Evolutionary conservation across 352 stramenopile species (phyloP), one percentile per base, ranked within the genome.

Genomic region (Phytophthora capsici): DNA sequence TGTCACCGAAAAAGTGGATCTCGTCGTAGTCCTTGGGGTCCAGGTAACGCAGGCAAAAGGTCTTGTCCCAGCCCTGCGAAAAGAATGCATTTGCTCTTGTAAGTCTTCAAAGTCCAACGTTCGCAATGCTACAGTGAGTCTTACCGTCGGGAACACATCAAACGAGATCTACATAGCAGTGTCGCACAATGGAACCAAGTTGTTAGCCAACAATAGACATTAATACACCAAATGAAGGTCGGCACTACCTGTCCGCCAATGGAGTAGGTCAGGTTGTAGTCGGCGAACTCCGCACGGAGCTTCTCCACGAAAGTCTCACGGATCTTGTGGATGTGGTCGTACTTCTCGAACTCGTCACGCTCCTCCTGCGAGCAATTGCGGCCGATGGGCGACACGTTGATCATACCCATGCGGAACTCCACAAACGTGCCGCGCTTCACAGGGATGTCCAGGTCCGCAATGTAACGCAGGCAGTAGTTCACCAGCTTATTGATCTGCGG

Each of bases 1-100:
- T 99, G 89, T 99, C 98, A 49, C 98, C 98, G 74, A 99, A 99
- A 73, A 99, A 99, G 82, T 99, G 97, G 74, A 99, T 97, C 73
- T 99, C 96, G 71, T 99, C 97, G 82, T 98, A 99, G 77, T 99
- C 96, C 52, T 83, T 91, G 12, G 89, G 79, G 53, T 90, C 80
- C 32, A 98, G 70, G 81, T 96, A 99, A 51, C 92, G 88, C 47
- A 99, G 88, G 77, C 96, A 99, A 75, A 99, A 99, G 1, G 98
- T 99, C 88, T 99, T 99, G 84, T 99, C 97, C 98, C 98, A 99
- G 25, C 98, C 97, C 57, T 86, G 57, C 23, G 25, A 4, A 28
- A 22, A 41, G 5, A 4, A 61, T 51, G 9, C 9, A 64, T 51
- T 43, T n/a, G 28, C 28, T 44, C 13, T 20, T 12, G 13, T 47